A percentile compares a stretch with the other conserved stretches of the same genome.
phyloP scores from a whole-genome alignment of 192 early-diverging fungal genomes.

The Coemansia sp. region DNA sequence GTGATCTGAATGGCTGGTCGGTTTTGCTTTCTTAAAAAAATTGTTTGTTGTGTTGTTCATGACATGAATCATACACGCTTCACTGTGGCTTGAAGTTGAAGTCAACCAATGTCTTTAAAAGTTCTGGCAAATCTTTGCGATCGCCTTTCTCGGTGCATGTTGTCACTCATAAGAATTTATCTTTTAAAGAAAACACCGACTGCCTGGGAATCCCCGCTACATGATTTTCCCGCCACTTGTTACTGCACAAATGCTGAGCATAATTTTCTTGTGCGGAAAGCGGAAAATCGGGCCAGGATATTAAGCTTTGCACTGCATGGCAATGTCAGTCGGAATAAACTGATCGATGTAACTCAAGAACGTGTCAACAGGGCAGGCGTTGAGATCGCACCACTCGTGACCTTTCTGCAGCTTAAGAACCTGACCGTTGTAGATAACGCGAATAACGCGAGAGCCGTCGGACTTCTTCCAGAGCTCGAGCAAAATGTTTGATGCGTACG shows the following conservation, averaged over 20 bases:
- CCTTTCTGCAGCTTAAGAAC: slow-evolving; percentile 26
- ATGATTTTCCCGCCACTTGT: too few species aligned
- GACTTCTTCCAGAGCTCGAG: slow-evolving; percentile 55
- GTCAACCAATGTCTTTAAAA: too few species aligned
- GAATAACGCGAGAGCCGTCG: slow-evolving; percentile 40
- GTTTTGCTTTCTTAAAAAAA: too few species aligned
- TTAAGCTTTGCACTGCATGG: slow-evolving; percentile 20
- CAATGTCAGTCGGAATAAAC: slow-evolving; percentile 37
- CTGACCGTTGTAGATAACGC: slow-evolving; percentile 58
- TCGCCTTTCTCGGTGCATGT: too few species aligned
- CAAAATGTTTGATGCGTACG: slow-evolving; percentile 54
- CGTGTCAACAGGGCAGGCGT: slow-evolving; percentile 31
- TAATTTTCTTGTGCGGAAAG: neutral
- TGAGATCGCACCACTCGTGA: slow-evolving; percentile 47
- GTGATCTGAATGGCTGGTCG: too few species aligned
- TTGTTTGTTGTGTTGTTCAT: too few species aligned
- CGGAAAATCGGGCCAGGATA: neutral
- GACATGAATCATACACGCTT: too few species aligned
- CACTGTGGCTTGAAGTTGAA: too few species aligned
- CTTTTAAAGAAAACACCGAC: too few species aligned
- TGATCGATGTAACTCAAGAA: slow-evolving; percentile 32
- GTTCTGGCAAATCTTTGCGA: too few species aligned
- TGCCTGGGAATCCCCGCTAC: too few species aligned
- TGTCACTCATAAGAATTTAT: too few species aligned
- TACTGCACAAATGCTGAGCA: neutral